Evolutionary conservation across 148 eudicot genomes (phyloP), one percentile per base, ranked within the genome.

Genomic region (Linanthus parryae): DNA sequence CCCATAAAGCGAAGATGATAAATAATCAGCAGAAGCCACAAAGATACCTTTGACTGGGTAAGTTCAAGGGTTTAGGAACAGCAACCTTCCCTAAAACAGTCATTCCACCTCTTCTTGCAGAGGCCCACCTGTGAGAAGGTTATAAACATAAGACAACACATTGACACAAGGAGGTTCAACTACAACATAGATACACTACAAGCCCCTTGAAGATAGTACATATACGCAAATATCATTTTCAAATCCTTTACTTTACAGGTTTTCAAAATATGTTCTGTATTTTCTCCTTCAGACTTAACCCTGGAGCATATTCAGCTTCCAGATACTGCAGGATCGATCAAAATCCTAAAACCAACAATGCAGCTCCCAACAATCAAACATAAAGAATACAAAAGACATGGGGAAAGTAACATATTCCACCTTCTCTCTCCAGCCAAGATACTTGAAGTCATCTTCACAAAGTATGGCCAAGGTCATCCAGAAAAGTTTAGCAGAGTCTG

Each of bases 1-100:
- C 8, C 13, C 19, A 49, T 10, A 8, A 43, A 28, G 41, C 30
- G 16, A 29, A 61, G 46, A 8, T 18, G 21, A 37, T 40, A 61
- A 17, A 53, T 20, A 34, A 39, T 44, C 50, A 38, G 44, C 29
- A 26, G 26, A 33, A 41, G 56, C 33, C 30, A 0, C 16, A n/a
- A 26, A 52, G 35, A 29, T 82, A 94, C 99, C 75, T 78, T 66
- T 94, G 99, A 76, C 99, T 94, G 41, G 99, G 96, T 58, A 94
- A 74, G 74, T 94, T 94, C 59, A 94, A 64, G 20, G 99, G 99
- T 64, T 94, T 94, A 25, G 99, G 99, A 71, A 75, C 99, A 58
- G 99, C 84, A 71, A 94, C 96, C 69, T 88, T 94, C 26, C 99
- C 96, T 65, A 94, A 66, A 39, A 82, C 88, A 58, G 95, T 94